Evolutionary conservation across 306 rosid genomes (phyloP).

Genomic region (Senna tora): DNA sequence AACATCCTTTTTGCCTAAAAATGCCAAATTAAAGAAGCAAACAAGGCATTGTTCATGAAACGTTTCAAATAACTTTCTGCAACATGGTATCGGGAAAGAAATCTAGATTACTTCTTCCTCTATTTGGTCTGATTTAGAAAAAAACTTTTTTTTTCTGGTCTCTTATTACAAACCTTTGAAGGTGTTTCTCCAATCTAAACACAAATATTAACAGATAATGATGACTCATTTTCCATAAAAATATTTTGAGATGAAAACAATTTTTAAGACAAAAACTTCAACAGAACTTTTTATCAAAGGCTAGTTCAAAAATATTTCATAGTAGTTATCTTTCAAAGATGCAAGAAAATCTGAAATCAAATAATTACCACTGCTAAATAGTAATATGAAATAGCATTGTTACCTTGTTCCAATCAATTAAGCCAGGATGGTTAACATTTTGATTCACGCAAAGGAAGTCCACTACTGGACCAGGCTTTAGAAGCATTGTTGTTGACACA

Average conservation of each 20-base stretch:
- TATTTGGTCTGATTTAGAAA: not conserved
- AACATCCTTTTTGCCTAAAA: conserved; percentile 51
- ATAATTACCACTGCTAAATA: not conserved
- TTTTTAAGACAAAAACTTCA: not conserved
- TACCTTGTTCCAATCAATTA: conserved; percentile 57
- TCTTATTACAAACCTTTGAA: not conserved
- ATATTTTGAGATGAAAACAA: not conserved
- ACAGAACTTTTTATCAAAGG: not conserved
- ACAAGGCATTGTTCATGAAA: not conserved
- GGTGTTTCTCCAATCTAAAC: not conserved
- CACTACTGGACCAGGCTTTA: conserved; percentile 55
- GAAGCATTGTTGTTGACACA: conserved; percentile 53
- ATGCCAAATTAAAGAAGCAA: not conserved
- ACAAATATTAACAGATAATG: not conserved
- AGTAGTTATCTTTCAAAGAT: not conserved
- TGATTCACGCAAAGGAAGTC: conserved; percentile 50
- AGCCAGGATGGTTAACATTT: conserved; percentile 26
- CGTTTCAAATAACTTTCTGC: too few species aligned
- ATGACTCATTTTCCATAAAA: not conserved
- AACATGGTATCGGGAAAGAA: not conserved
- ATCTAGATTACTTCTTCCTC: not conserved
- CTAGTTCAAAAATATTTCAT: not conserved
- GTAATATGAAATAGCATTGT: not conserved
- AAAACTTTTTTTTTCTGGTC: not conserved
- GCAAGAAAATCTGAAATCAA: not conserved